Evolutionary conservation across 2,329 filamentous ascomycete species (phyloP), one percentile per base, ranked within the genome.

Genomic region (Fusarium anguioides): DNA sequence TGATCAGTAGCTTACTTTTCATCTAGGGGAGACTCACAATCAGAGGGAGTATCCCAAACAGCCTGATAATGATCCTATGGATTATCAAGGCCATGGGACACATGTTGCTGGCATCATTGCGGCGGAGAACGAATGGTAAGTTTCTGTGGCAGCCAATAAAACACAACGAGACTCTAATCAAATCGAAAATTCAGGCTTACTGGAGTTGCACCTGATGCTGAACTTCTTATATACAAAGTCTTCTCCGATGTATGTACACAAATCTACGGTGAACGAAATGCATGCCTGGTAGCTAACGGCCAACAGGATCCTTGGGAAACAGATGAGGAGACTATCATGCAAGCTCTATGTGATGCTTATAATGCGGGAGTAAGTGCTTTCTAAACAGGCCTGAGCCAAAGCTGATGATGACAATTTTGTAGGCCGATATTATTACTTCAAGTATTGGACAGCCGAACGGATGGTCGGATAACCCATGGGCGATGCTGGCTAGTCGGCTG

Each of bases 61-160:
- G 7, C 78, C 78, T 3, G 78, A 81, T 37, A 65, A 69, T 18
- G 76, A 79, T 29, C 78, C 78, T 0, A 75, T 77, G 70, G 77
- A 79, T 49, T 70, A 71, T 14, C 69, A 74, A 37, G 76, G 76
- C 1, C 78, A 80, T 35, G 78, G 79, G 2, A 80, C 78, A 6
- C 78, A 80, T 52, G 81, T 83, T 33, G 79, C 83, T 18, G 83
- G 84, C 20, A 83, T 83, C 23, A 80, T 86, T 63, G 83, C 78
- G 24, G 83, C 81, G 17, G 76, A 84, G 35, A 74, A 74, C 67
- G 75, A 79, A 59, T 76, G 74, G 76, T 71, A 61, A 51, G 70
- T 26, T 20, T 44, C 8, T 12, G 27, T 17, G 37, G 11, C 31
- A 27, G 8, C 4, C 17, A 8, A 15, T 14, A 23, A 24, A 7